Evolutionary conservation across 164 flowering plant species (phyloP).

Genomic region (Akebia trifoliata): DNA sequence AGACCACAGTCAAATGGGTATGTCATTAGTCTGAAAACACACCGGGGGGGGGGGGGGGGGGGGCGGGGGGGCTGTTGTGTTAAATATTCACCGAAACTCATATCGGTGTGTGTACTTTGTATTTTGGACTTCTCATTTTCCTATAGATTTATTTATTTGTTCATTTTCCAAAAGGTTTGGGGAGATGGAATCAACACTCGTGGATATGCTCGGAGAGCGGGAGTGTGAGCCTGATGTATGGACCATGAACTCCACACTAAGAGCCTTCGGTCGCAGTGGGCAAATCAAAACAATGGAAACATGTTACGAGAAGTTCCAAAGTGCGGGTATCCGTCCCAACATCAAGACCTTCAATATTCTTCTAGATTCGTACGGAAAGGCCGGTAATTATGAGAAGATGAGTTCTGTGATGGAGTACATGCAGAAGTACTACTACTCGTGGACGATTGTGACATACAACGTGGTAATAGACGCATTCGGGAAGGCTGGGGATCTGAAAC

Average conservation of each 20-base stretch:
- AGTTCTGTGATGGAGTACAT: conserved; percentile 92
- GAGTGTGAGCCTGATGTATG: conserved; percentile 83
- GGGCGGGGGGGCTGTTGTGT: too few species aligned
- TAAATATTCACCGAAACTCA: too few species aligned
- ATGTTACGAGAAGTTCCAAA: conserved; percentile 90
- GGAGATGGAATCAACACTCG: conserved; percentile 79
- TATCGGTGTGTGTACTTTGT: too few species aligned
- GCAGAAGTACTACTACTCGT: conserved; percentile 85
- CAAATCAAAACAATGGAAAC: conserved; percentile 93
- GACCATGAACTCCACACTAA: conserved; percentile 93
- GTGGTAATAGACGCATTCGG: conserved; percentile 95
- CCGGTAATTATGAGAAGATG: conserved; percentile 70
- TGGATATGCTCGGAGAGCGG: conserved; percentile 56
- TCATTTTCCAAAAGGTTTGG: conserved; percentile 45
- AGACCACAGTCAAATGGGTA: too few species aligned
- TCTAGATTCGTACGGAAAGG: conserved; percentile 86
- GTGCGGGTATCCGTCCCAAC: conserved; percentile 73
- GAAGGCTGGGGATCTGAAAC: conserved; percentile 85
- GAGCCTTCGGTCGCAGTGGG: conserved; percentile 92
- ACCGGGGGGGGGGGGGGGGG: too few species aligned
- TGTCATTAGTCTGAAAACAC: too few species aligned
- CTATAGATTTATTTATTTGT: neutral
- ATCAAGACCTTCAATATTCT: conserved; percentile 92
- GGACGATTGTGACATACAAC: conserved; percentile 92
- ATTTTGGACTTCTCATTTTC: neutral